Evolutionary conservation across 1,284 basidiomycete genomes (phyloP), one percentile per base, ranked within the genome.

Genomic region (Puccinia coronata): DNA sequence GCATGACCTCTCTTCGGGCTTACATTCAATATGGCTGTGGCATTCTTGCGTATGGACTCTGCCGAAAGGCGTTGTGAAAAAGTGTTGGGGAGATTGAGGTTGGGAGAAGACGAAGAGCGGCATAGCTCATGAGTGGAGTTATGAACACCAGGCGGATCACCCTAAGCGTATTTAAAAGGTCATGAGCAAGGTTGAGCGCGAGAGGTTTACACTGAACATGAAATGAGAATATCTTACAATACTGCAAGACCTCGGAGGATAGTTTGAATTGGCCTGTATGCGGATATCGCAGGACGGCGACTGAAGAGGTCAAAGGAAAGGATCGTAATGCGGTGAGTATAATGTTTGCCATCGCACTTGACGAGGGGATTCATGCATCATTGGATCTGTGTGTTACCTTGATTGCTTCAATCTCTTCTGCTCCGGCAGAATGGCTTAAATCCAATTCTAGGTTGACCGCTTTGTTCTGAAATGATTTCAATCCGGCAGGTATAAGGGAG

Each of bases 61-160:
- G 28, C 43, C 16, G 75, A 78, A 25, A 36, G 31, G 20, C 75
- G 61, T n/a, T 47, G 59, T 25, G 75, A 78, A 55, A 78, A 78
- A 23, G 75, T 51, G 43, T 41, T 41, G n/a, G 61, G 49, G 20
- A 69, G 55, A 39, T 36, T 55, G 57, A 67, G 75, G n/a, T 67
- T 67, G 59, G 75, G 43, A 25, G 75, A 78, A 49, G 59, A 72
- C 12, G 70, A 72, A 5, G 28, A 53, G 31, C 70, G 49, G 23
- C 49, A 55, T 28, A 72, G 47, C 49, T 34, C 49, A 72, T 69
- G 67, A 69, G n/a, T 28, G 11, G 47, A 69, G 28, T 47, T 25
- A 69, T 69, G 14, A 11, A 51, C 1, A 23, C 34, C 18, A 6
- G 59, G 11, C 34, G 14, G 59, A 63, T 31, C 59, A 39, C 14